Conservation (phyloP, 352 stramenopile genomes). For the Globisporangium parvum region DNA sequence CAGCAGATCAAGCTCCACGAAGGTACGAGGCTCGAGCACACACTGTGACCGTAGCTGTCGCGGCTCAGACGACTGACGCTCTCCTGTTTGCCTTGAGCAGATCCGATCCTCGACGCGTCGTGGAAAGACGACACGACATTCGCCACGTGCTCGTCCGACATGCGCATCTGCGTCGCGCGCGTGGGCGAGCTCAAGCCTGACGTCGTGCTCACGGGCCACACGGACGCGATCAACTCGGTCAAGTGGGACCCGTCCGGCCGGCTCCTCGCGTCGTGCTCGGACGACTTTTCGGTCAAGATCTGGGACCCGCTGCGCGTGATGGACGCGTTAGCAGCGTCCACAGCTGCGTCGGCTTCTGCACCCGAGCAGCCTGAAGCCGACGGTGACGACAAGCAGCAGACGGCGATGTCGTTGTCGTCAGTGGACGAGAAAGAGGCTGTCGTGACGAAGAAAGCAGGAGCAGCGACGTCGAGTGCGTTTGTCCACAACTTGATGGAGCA, state of each 20-base stretch:
- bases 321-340: slow-evolving; percentile 1
- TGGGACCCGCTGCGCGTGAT: slow-evolving; percentile 72
- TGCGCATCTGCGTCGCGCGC: slow-evolving; percentile 86
- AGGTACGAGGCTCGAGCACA: slow-evolving; percentile 9
- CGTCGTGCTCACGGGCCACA: slow-evolving; percentile 90
- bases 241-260: slow-evolving; percentile 95
- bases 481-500: slow-evolving; percentile 88
- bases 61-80: not conserved
- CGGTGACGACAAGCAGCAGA: slow-evolving; percentile 19
- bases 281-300: slow-evolving; percentile 98
- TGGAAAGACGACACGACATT: slow-evolving; percentile 95
- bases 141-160: slow-evolving; percentile 94
- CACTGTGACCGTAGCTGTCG: not conserved
- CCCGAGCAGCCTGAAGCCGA: slow-evolving; percentile 25
- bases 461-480: slow-evolving; percentile 25
- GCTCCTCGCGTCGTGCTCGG: slow-evolving; percentile 95
- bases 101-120: slow-evolving; percentile 87
- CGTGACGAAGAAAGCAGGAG: slow-evolving; percentile 10
- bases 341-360: not conserved
- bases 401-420: not conserved
- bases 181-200: slow-evolving; percentile 76
- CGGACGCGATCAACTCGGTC: slow-evolving; percentile 97
- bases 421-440: not conserved
- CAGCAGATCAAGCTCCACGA: slow-evolving; percentile 93
- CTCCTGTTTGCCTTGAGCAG: slow-evolving; percentile 7